phyloP scores from a whole-genome alignment of 2,329 filamentous ascomycete genomes.

The Celoporthe dispersa region DNA sequence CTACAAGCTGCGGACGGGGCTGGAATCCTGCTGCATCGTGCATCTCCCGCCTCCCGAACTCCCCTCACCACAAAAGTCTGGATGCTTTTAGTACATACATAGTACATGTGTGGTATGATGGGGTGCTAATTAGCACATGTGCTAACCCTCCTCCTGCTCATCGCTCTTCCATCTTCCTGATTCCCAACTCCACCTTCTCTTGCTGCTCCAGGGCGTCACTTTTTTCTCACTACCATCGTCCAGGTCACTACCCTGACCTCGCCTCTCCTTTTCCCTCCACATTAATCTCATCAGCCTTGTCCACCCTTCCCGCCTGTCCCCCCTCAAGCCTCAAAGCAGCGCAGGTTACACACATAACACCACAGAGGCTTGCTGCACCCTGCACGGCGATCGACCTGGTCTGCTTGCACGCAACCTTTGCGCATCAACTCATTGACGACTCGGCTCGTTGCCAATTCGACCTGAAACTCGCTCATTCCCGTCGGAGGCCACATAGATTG shows the following conservation, averaged over 20 bases:
- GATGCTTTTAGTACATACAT: background rate
- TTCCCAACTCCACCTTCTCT: slow-evolving; percentile 2
- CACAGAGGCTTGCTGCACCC: background rate
- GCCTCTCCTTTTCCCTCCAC: slow-evolving; percentile 1
- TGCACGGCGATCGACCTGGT: background rate
- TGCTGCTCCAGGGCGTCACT: background rate
- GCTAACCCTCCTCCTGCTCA: slow-evolving; percentile 1
- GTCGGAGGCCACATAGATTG: background rate
- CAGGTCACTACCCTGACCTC: background rate
- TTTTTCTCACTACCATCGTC: background rate
- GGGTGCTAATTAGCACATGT: background rate
- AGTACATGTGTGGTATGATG: background rate
- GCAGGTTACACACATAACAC: background rate
- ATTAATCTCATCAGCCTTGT: background rate
- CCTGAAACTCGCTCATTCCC: background rate
- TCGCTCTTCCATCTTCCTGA: slow-evolving; percentile 1
- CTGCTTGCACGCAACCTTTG: background rate
- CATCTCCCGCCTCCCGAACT: background rate
- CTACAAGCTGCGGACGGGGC: too few species aligned
- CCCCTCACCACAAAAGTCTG: background rate
- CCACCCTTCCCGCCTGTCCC: background rate
- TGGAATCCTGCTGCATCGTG: background rate
- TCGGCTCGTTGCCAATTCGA: background rate
- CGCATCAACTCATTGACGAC: background rate
- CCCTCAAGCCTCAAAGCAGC: background rate